phyloP scores from a whole-genome alignment of 148 eudicot genomes.

The Chenopodium suecicum region DNA sequence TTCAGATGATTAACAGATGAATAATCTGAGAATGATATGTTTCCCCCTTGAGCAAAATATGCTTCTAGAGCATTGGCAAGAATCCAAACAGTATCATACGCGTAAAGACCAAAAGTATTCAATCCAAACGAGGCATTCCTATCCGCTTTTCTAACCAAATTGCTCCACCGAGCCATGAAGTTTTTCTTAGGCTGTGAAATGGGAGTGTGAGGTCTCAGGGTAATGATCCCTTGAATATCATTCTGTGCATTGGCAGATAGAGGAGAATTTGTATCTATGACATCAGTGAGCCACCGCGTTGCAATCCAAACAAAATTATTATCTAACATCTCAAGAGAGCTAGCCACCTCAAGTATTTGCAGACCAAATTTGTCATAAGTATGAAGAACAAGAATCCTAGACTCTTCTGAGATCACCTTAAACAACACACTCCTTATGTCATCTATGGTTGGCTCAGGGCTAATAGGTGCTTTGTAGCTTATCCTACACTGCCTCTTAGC shows the following conservation, averaged over 20 bases:
- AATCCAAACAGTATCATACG: constrained; percentile 81
- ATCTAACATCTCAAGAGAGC: constrained; percentile 51
- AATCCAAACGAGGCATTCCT: constrained; percentile 39
- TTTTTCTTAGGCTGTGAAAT: constrained; percentile 42
- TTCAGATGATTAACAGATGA: constrained; percentile 27
- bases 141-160: constrained; percentile 33
- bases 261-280: constrained; percentile 47
- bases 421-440: constrained; percentile 46
- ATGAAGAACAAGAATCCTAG: constrained; percentile 61
- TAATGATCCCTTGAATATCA: constrained; percentile 53
- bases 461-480: constrained; percentile 48
- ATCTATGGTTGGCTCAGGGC: constrained; percentile 32
- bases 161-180: constrained; percentile 48
- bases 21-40: constrained; percentile 54
- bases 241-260: constrained; percentile 30
- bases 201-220: constrained; percentile 52
- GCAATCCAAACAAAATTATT: constrained; percentile 73
- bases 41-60: constrained; percentile 57
- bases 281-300: constrained; percentile 61
- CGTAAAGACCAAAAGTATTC: constrained; percentile 61
- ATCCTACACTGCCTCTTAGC: constrained; percentile 41
- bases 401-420: constrained; percentile 43
- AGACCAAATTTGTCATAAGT: constrained; percentile 40
- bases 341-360: constrained; percentile 47
- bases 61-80: constrained; percentile 64